Base-by-base conservation (phyloP, 257 asterid genomes). In the Gynochthodes officinalis region DNA sequence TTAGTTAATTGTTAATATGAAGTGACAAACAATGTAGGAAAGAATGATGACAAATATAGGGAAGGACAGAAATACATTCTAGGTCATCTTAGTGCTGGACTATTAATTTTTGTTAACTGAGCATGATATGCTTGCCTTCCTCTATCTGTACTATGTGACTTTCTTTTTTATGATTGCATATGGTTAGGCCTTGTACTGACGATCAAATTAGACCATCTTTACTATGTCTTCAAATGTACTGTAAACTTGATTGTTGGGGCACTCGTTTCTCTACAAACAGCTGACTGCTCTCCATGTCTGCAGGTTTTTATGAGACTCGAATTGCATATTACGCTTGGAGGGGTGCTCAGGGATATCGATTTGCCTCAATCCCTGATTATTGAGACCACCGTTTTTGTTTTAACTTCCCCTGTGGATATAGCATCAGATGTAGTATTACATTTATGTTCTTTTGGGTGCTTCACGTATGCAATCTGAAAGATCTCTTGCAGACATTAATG, bases 301-400 rank as follows among this genome's bases (percentile, higher is more conserved):
- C 84, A 93, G 98, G 97, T 43, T 90, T 90, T 54, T 90, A 84
- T 30, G 96, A 92, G 82, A 92, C 96, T 48, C 93, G 96, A 27
- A 88, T 92, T 67, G 96, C 96, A 37, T 92, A 92, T 84, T 92
- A 92, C 72, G 84, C 97, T 1, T 91, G 96, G 84, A 81, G 88
- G 78, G 88, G 86, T 68, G 82, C 81, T 65, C 82, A 77, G 60
- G 88, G 88, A 74, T 84, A 81, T 77, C 80, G 84, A 30, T 84
- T 88, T 79, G 78, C 92, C 76, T 79, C 88, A 27, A 91, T 94
- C 83, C 96, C 98, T 3, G 94, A 84, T 67, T 91, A 91, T 69
- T 93, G 90, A 90, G 80, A 61, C 59, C 13, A 40, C 19, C 3
- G 9, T 48, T 14, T 64, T 40, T 44, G 60, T 50, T 46, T 7